phyloP scores from a whole-genome alignment of 768 basidiomycete species.

The Podaxis pistillaris region DNA sequence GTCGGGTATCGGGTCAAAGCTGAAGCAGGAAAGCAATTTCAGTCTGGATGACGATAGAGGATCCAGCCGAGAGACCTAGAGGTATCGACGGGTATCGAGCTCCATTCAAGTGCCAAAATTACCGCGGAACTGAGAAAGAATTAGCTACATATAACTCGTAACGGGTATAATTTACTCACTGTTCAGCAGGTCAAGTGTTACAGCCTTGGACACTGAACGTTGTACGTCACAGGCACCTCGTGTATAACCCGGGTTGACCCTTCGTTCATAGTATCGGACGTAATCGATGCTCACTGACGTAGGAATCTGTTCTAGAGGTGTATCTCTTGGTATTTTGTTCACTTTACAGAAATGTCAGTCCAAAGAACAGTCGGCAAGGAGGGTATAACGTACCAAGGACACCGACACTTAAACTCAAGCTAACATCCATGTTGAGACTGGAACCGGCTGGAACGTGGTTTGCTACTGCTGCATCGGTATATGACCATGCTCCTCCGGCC shows the following conservation, averaged over 20 bases:
- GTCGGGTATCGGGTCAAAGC: background rate
- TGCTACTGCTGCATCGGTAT: background rate
- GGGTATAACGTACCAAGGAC: background rate
- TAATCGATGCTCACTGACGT: slow-evolving; percentile 1
- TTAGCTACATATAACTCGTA: background rate
- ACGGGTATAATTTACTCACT: background rate
- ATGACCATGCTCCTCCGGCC: slow-evolving; percentile 9
- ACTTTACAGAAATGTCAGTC: background rate
- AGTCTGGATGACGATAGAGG: background rate
- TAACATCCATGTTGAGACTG: background rate
- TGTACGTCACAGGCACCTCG: slow-evolving; percentile 1
- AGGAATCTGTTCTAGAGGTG: background rate
- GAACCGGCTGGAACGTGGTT: slow-evolving; percentile 1
- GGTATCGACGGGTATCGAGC: background rate
- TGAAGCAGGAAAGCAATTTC: too few species aligned
- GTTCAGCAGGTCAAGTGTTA: slow-evolving; percentile 4
- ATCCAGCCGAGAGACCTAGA: background rate
- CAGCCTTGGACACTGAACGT: background rate
- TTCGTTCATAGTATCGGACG: slow-evolving; percentile 5
- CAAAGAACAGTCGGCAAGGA: background rate
- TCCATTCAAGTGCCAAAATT: background rate
- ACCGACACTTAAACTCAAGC: slow-evolving; percentile 4
- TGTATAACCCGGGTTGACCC: background rate
- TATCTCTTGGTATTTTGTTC: background rate
- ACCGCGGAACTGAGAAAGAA: background rate